These are phyloP conservation scores for Trichoderma atrobrunneum DNA, from an alignment of 2,329 filamentous ascomycete species.

Conservation along the genomic window DNA sequence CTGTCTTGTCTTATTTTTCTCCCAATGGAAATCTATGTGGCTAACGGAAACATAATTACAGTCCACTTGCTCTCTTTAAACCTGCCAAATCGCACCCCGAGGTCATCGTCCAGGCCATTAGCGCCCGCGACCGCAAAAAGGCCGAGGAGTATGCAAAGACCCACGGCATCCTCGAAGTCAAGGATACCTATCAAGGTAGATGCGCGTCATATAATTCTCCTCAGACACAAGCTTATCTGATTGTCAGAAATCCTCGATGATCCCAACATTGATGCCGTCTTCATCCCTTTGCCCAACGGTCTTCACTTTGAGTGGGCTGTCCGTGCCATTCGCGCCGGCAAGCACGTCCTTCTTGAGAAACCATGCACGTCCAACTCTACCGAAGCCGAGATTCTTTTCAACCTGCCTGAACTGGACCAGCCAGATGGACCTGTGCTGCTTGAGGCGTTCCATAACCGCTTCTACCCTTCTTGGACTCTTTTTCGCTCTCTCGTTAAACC, in stretches of 20 bases:
- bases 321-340: conserved; percentile 44
- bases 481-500: conserved; percentile 42
- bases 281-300: conserved; percentile 46
- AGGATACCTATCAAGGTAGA: conserved; percentile 45
- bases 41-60: conserved; percentile 21
- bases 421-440: conserved; percentile 45
- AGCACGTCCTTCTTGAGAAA: conserved; percentile 34
- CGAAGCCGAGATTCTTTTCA: conserved; percentile 43
- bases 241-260: conserved; percentile 36
- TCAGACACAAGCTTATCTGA: neutral
- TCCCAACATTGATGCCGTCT: conserved; percentile 45
- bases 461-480: conserved; percentile 47
- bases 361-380: conserved; percentile 10
- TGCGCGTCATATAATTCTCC: neutral
- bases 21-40: neutral
- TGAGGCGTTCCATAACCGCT: conserved; percentile 52
- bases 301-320: conserved; percentile 48
- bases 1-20: neutral
- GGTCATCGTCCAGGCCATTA: conserved; percentile 51
- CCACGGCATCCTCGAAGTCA: conserved; percentile 49
- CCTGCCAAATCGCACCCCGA: conserved; percentile 53
- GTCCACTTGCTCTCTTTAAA: conserved; percentile 42
- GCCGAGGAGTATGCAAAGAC: conserved; percentile 51
- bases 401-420: conserved; percentile 32
- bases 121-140: conserved; percentile 46